These are phyloP conservation scores for Hypholoma sublateritium DNA, from an alignment of 768 basidiomycete genomes.

Conservation along the genomic window DNA sequence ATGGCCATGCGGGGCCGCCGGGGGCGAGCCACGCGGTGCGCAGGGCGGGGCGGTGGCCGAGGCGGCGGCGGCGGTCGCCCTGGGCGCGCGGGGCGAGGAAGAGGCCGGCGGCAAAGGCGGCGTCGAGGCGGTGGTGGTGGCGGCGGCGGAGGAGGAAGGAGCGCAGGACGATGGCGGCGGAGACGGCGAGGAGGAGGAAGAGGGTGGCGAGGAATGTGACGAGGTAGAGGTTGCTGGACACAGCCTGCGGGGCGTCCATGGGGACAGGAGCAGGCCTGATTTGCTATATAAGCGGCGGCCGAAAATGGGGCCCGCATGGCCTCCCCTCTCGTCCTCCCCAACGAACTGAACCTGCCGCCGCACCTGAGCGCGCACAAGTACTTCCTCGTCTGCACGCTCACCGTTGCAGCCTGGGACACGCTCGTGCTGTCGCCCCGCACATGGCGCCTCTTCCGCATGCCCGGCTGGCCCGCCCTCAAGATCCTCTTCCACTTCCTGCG, in stretches of 20 bases:
- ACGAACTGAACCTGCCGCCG: constrained; percentile 70
- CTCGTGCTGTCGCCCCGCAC: constrained; percentile 81
- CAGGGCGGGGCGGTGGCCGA: constrained; percentile 51
- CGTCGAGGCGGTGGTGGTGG: constrained; percentile 51
- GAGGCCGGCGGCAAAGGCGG: constrained; percentile 51
- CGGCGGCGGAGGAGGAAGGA: constrained; percentile 62
- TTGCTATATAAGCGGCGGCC: constrained; percentile 6
- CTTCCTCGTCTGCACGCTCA: constrained; percentile 86
- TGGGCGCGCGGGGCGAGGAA: constrained; percentile 40
- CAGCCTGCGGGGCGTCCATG: constrained; percentile 17
- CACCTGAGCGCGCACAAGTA: constrained; percentile 87
- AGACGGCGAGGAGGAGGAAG: constrained; percentile 64
- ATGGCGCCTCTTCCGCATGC: constrained; percentile 64
- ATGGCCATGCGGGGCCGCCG: constrained; percentile 40
- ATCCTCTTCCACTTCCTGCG: constrained; percentile 73
- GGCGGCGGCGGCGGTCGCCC: constrained; percentile 38
- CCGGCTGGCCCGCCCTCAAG: constrained; percentile 79
- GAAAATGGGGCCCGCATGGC: constrained; percentile 3
- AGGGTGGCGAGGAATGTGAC: constrained; percentile 76
- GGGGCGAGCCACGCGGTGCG: constrained; percentile 44
- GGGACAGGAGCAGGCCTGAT: constrained; percentile 15
- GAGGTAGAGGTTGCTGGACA: constrained; percentile 44
- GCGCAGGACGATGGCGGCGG: constrained; percentile 61
- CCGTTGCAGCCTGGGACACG: constrained; percentile 88
- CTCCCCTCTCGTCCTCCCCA: constrained; percentile 43